phyloP scores from a whole-genome alignment of 139 green algal species.

The Chlamydomonas schloesseri region DNA sequence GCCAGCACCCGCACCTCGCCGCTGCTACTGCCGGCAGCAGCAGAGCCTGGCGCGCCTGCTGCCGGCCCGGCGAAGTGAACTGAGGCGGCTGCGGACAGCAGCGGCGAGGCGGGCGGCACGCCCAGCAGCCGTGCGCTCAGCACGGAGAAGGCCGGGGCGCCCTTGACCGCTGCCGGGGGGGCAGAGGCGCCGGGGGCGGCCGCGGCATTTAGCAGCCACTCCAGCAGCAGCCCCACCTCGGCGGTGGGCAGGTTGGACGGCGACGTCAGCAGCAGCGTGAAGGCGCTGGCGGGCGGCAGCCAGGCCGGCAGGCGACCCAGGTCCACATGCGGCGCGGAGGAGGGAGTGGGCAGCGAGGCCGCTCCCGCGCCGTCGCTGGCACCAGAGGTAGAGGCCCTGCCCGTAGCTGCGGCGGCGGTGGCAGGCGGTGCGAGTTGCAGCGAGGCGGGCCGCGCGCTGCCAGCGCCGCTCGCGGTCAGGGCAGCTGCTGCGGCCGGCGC shows the following conservation, averaged over 20 bases:
- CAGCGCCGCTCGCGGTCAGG: not conserved
- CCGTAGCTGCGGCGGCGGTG: not conserved
- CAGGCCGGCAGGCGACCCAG: slow-evolving; percentile 16
- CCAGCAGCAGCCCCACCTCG: not conserved
- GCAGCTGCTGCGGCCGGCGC: not conserved
- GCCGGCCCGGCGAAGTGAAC: not conserved
- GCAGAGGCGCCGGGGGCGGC: not conserved
- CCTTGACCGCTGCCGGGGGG: not conserved
- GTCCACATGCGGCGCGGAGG: not conserved
- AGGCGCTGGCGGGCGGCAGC: not conserved
- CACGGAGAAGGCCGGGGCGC: not conserved
- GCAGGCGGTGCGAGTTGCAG: not conserved
- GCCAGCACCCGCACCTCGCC: slow-evolving; percentile 27
- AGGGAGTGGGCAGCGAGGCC: not conserved
- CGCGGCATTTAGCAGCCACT: slow-evolving; percentile 9
- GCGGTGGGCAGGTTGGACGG: slow-evolving; percentile 1
- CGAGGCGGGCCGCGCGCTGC: not conserved
- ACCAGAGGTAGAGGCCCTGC: too few species aligned
- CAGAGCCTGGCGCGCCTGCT: not conserved
- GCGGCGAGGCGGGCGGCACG: not conserved
- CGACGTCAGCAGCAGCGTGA: slow-evolving; percentile 21
- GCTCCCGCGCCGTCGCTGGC: too few species aligned
- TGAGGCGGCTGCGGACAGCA: not conserved
- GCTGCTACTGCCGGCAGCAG: not conserved
- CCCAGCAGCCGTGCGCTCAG: slow-evolving; percentile 12